Evolutionary conservation across 2,329 filamentous ascomycete species (phyloP).

Genomic region (Lizonia empirigonia): DNA sequence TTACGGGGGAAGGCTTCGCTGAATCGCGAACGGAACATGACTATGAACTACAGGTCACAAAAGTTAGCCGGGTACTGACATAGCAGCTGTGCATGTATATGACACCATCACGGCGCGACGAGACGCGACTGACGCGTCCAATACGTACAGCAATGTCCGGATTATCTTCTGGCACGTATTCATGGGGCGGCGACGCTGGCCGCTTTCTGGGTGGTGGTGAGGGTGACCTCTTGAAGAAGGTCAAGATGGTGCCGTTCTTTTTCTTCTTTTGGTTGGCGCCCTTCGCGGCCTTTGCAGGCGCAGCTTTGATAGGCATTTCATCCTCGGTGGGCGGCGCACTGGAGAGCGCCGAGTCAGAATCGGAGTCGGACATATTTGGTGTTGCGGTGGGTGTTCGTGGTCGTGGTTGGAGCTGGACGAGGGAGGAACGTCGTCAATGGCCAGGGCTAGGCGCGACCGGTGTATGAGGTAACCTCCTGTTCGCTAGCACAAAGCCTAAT

Average conservation of each 20-base stretch:
- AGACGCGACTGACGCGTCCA: conserved; percentile 47
- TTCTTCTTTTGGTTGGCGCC: conserved; percentile 38
- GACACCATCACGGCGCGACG: conserved; percentile 33
- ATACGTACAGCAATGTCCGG: conserved; percentile 85
- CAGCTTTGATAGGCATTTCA: conserved; percentile 50
- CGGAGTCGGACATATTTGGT: conserved; percentile 59
- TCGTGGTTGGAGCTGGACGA: conserved; percentile 28
- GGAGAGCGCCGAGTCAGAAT: conserved; percentile 62
- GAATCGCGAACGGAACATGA: conserved; percentile 97
- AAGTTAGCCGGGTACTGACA: conserved; percentile 36
- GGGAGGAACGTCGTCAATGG: conserved; percentile 19
- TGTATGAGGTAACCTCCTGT: conserved; percentile 44
- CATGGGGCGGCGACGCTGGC: conserved; percentile 85
- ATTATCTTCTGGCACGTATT: conserved; percentile 88
- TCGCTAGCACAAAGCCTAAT: conserved; percentile 37
- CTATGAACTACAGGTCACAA: conserved; percentile 74
- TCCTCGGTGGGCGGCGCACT: conserved; percentile 65
- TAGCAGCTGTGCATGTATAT: background rate
- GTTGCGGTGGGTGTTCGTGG: conserved; percentile 31
- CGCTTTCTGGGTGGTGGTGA: conserved; percentile 69
- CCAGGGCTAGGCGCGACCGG: conserved; percentile 34
- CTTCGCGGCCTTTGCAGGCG: conserved; percentile 33
- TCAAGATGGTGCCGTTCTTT: conserved; percentile 43
- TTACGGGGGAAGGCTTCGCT: conserved; percentile 87
- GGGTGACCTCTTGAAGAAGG: conserved; percentile 48